phyloP scores from a whole-genome alignment of 2,329 filamentous ascomycete genomes.

The Arthrinium phaeospermum region DNA sequence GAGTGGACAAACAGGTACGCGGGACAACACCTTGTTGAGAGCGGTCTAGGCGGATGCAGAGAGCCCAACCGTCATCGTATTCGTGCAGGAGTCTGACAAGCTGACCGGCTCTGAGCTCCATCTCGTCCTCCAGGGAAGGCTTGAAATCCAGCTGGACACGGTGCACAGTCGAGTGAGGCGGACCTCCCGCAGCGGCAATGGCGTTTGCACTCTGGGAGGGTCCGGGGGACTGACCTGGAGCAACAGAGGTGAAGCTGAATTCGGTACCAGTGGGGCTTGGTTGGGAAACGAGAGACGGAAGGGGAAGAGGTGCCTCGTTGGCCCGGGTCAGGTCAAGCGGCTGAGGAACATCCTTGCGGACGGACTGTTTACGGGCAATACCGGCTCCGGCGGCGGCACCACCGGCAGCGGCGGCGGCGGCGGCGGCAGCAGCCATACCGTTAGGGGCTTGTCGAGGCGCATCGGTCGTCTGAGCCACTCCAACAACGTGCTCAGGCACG shows the following conservation, averaged over 20 bases:
- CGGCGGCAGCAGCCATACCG: slow-evolving; percentile 39
- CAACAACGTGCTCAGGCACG: slow-evolving; percentile 42
- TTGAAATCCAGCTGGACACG: slow-evolving; percentile 94
- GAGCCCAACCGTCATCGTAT: slow-evolving; percentile 98
- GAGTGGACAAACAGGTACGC: slow-evolving; percentile 89
- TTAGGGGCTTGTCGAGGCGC: slow-evolving; percentile 32
- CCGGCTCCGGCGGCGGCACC: slow-evolving; percentile 44
- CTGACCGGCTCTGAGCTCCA: slow-evolving; percentile 80
- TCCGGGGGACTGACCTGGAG: slow-evolving; percentile 51
- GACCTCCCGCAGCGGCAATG: slow-evolving; percentile 67
- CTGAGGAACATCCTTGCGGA: slow-evolving; percentile 57
- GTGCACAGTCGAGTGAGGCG: slow-evolving; percentile 72
- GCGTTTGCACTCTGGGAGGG: slow-evolving; percentile 60
- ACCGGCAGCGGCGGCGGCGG: slow-evolving; percentile 45
- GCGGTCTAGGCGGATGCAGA: slow-evolving; percentile 89
- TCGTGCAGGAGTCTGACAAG: slow-evolving; percentile 90
- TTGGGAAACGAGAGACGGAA: slow-evolving; percentile 42
- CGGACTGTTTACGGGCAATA: slow-evolving; percentile 61
- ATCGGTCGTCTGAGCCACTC: slow-evolving; percentile 43
- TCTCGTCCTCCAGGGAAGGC: slow-evolving; percentile 90
- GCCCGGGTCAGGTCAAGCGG: slow-evolving; percentile 61
- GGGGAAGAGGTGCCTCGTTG: slow-evolving; percentile 9
- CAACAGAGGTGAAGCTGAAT: slow-evolving; percentile 62
- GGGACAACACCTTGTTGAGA: slow-evolving; percentile 93
- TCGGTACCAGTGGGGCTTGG: slow-evolving; percentile 69